Evolutionary conservation across 331 rosid genomes (phyloP).

Genomic region (Quercus phellos): DNA sequence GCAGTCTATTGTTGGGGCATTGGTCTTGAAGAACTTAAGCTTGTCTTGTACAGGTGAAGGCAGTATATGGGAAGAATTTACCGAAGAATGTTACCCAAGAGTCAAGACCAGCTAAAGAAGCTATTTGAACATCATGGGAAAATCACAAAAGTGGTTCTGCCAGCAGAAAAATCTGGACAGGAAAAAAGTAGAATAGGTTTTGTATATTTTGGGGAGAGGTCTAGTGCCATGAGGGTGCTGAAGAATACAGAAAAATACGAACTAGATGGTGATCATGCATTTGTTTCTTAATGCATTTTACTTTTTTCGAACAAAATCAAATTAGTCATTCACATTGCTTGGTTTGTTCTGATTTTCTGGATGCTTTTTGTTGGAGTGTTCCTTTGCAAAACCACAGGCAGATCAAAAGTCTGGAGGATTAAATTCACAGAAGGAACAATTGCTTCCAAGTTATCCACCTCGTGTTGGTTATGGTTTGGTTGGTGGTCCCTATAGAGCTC

Average conservation of each 20-base stretch:
- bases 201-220: conserved; percentile 90
- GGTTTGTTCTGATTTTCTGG: conserved; percentile 2
- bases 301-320: neutral
- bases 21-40: neutral
- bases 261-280: conserved; percentile 53
- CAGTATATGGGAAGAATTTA: conserved; percentile 82
- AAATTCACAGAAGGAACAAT: conserved; percentile 56
- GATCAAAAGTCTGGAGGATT: conserved; percentile 75
- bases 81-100: conserved; percentile 89
- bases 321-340: conserved; percentile 15
- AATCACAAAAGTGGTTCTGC: conserved; percentile 90
- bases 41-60: conserved; percentile 64
- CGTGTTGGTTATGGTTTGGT: conserved; percentile 62
- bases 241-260: conserved; percentile 86
- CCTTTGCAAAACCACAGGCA: conserved; percentile 95
- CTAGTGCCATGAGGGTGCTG: conserved; percentile 90
- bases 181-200: conserved; percentile 89
- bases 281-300: neutral
- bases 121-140: conserved; percentile 94
- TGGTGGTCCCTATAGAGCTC: conserved; percentile 39
- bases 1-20: neutral
- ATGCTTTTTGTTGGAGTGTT: conserved; percentile 50
- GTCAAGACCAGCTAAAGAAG: conserved; percentile 50
- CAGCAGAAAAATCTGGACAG: conserved; percentile 82
- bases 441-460: conserved; percentile 84